A percentile compares a stretch with the other conserved stretches of the same genome.
Conservation (phyloP, 2,329 filamentous ascomycete species). For the Aureobasidium pullulans region DNA sequence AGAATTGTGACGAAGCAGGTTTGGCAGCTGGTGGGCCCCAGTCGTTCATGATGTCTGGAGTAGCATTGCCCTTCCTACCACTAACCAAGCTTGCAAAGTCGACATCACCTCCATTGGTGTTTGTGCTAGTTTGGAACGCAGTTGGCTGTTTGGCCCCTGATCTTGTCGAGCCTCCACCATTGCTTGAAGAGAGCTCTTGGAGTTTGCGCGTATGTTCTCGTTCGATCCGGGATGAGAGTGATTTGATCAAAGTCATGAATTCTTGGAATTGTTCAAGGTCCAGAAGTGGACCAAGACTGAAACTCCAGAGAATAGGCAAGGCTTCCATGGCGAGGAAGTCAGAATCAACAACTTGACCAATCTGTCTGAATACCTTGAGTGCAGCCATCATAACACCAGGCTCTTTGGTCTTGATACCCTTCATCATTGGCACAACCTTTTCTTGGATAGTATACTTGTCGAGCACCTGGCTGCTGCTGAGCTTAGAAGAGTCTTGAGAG, state of each 20-base stretch:
- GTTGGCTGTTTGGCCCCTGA: constrained; percentile 55
- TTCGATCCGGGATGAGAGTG: constrained; percentile 71
- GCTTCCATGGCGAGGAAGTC: constrained; percentile 92
- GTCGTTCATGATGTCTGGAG: constrained; percentile 35
- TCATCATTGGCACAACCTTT: constrained; percentile 85
- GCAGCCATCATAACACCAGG: constrained; percentile 96
- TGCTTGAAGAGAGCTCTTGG: constrained; percentile 65
- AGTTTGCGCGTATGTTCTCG: constrained; percentile 83
- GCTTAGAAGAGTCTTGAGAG: constrained; percentile 43
- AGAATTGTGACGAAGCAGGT: constrained; percentile 24
- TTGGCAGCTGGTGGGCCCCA: constrained; percentile 34
- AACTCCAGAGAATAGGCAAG: constrained; percentile 81
- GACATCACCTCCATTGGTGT: constrained; percentile 48
- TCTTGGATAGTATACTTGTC: constrained; percentile 99
- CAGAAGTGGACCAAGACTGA: constrained; percentile 82
- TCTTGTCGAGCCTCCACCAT: constrained; percentile 23
- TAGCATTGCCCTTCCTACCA: constrained; percentile 48
- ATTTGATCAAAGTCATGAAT: constrained; percentile 85
- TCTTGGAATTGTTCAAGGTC: constrained; percentile 76
- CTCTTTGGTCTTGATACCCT: constrained; percentile 94
- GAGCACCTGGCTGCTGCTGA: constrained; percentile 59
- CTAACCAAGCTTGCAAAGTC: constrained; percentile 90
- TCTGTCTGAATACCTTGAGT: constrained; percentile 73
- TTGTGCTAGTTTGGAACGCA: constrained; percentile 18
- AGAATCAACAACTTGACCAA: constrained; percentile 73